Base-by-base conservation (phyloP, 2,329 filamentous ascomycete genomes). In the Moelleriella libera region DNA sequence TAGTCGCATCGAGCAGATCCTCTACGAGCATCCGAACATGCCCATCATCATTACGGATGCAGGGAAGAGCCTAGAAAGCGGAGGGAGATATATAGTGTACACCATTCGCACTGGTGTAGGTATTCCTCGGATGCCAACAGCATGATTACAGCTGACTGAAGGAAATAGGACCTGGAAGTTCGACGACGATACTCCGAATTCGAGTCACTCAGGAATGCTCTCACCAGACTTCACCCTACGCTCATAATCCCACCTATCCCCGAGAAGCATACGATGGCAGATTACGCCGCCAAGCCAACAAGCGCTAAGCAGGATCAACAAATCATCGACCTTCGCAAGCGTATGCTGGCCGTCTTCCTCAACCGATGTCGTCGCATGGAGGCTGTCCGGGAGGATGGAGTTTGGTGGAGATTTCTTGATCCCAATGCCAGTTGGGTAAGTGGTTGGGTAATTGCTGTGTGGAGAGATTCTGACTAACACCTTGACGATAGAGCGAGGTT, bases 261-360 rank as follows among this genome's bases (percentile, higher is more conserved):
- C 28, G 94, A 98, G 68, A 98, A 98, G 66, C 92, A 98, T 65
- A 92, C 88, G 43, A 94, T 98, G 84, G 90, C 90, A 51, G 92
- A 98, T 64, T 98, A 98, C 61, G 92, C 92, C 12, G 89, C 94
- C 30, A 97, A 95, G 58, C 92, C 94, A 2, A 98, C 92, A 39
- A 96, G 90, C 58, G 94, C 94, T 14, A 98, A 96, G 64, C 90
- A 98, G 65, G 94, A 98, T 62, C 83, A 88, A 49, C 86, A 90
- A 51, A 98, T 97, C 43, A 98, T 98, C 53, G 92, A 98, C 60
- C 70, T 97, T 54, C 80, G 92, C 50, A 97, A 97, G 70, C 85
- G 92, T 57, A 98, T 98, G 92, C 66, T 98, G 47, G 85, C 85
- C 5, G 92, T 97, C 0, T 98, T 98, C 57, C 64, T 98, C 45